phyloP scores from a whole-genome alignment of 257 asterid species.

The Eustoma russellianum region DNA sequence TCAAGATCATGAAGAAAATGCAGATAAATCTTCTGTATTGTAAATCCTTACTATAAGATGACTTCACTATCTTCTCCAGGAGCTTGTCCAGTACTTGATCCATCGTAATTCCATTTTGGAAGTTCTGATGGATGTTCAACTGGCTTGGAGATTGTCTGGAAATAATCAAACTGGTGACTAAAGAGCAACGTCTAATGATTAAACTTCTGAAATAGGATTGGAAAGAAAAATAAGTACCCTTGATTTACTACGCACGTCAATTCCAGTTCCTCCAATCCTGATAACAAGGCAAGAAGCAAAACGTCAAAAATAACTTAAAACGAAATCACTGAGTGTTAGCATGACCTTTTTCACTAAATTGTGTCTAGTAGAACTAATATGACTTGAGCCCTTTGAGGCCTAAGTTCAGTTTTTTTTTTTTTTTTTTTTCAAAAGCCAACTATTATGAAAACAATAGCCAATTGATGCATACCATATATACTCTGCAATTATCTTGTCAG shows the following conservation, averaged over 20 bases:
- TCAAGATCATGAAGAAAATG: conserved; percentile 5
- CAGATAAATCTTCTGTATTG: background rate
- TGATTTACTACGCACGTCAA: conserved; percentile 89
- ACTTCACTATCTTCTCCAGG: conserved; percentile 99
- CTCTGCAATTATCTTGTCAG: conserved; percentile 88
- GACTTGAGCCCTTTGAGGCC: too few relatives aligned
- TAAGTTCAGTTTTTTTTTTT: background rate
- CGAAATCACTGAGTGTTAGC: too few relatives aligned
- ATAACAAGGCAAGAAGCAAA: conserved; percentile 7
- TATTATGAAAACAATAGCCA: background rate
- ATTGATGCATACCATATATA: conserved; percentile 58
- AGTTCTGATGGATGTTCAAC: conserved; percentile 91
- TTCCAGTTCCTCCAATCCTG: conserved; percentile 96
- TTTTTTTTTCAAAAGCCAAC: background rate
- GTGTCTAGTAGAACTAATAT: too few relatives aligned
- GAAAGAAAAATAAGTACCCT: conserved; percentile 34
- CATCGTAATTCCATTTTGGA: conserved; percentile 98
- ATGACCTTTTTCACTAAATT: too few relatives aligned
- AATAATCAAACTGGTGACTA: conserved; percentile 7
- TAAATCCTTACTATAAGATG: conserved; percentile 68
- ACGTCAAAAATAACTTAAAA: background rate
- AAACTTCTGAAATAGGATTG: background rate
- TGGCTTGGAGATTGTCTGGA: conserved; percentile 77
- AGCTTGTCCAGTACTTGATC: conserved; percentile 99
- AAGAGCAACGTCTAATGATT: conserved; percentile 2